phyloP scores from a whole-genome alignment of 441 rosid species.

The Populus hybrid region DNA sequence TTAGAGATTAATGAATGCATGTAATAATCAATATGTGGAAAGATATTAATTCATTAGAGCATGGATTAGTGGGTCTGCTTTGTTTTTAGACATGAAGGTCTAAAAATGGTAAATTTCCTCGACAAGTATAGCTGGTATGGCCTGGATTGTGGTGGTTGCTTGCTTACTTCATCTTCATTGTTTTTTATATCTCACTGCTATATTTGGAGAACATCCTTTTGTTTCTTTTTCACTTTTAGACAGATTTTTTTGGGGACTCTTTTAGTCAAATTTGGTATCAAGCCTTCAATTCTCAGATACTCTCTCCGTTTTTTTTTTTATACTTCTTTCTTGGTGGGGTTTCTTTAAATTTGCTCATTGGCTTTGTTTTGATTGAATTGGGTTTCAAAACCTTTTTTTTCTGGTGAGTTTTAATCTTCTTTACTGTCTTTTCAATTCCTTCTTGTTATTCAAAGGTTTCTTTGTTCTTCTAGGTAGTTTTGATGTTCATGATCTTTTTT shows the following conservation, averaged over 20 bases:
- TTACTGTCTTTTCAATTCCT: not conserved
- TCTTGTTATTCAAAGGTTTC: not conserved
- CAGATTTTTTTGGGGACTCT: not conserved
- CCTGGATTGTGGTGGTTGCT: not conserved
- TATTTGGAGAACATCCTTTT: not conserved
- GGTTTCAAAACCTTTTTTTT: not conserved
- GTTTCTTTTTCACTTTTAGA: not conserved
- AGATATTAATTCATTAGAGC: not conserved
- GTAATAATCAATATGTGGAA: not conserved
- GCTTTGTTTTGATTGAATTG: not conserved
- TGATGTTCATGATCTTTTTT: too few species aligned
- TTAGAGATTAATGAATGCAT: not conserved
- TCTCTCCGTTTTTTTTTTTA: not conserved
- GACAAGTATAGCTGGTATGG: not conserved
- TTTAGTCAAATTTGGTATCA: not conserved
- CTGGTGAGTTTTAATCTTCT: not conserved
- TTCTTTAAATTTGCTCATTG: not conserved
- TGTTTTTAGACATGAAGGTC: not conserved
- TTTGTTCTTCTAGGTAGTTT: not conserved
- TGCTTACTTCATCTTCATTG: not conserved
- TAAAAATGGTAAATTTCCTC: not conserved
- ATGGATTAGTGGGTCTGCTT: not conserved
- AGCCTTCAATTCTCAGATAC: not conserved
- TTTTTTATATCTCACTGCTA: not conserved
- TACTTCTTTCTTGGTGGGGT: not conserved